These are phyloP conservation scores for Tylopilus plumbeoviolaceoides DNA, from an alignment of 768 basidiomycete genomes.

Conservation along the genomic window DNA sequence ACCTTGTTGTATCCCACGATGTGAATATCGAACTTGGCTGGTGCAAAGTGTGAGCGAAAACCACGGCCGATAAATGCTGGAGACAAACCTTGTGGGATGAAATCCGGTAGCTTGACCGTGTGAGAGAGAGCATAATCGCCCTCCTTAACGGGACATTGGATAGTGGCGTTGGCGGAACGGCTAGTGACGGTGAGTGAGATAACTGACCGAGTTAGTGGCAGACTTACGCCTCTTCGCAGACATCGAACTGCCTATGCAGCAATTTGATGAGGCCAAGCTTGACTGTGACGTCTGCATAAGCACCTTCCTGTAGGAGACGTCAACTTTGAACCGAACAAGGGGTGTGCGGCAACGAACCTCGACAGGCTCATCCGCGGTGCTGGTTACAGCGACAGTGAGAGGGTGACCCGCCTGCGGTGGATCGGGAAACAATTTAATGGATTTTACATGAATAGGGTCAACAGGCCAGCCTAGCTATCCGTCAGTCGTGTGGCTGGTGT, in stretches of 20 bases:
- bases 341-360: constrained; percentile 45
- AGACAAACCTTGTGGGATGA: constrained; percentile 75
- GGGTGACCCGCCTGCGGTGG: constrained; percentile 86
- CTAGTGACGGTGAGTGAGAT: constrained; percentile 36
- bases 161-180: constrained; percentile 62
- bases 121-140: constrained; percentile 74
- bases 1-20: constrained; percentile 67
- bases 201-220: not conserved
- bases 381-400: constrained; percentile 80
- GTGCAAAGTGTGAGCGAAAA: constrained; percentile 1
- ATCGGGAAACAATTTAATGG: constrained; percentile 75
- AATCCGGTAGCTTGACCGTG: constrained; percentile 82
- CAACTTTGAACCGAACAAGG: constrained; percentile 1
- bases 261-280: constrained; percentile 94
- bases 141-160: constrained; percentile 80
- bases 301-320: constrained; percentile 66
- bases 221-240: constrained; percentile 93
- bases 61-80: not conserved
- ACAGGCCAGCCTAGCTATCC: constrained; percentile 36
- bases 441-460: constrained; percentile 59
- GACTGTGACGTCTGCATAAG: constrained; percentile 84
- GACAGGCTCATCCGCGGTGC: constrained; percentile 51
- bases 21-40: constrained; percentile 80
- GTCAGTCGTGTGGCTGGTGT: constrained; percentile 1
- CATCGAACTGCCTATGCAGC: constrained; percentile 76